These are phyloP conservation scores for Phytophthora capsici DNA, from an alignment of 352 stramenopile species.

Conservation along the genomic window DNA sequence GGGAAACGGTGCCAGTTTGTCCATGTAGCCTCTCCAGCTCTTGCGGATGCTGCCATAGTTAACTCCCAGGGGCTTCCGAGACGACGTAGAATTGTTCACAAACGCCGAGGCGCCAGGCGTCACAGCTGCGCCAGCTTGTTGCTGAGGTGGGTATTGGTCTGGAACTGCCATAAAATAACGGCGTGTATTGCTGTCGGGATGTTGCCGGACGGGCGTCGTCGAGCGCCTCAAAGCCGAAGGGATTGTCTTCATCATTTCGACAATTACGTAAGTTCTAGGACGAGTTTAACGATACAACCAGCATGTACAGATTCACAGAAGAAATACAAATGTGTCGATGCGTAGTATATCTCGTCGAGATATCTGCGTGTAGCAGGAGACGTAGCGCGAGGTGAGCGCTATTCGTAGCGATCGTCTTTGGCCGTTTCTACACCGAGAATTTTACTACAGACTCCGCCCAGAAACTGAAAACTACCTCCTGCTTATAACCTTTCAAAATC, in stretches of 20 bases:
- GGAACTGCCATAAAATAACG: conserved; percentile 13
- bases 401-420: conserved; percentile 19
- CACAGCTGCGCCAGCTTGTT: conserved; percentile 24
- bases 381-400: not conserved
- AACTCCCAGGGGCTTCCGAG: conserved; percentile 21
- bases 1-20: conserved; percentile 47
- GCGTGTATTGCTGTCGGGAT: conserved; percentile 1
- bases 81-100: conserved; percentile 14
- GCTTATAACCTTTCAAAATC: no score
- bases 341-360: not conserved
- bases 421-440: conserved; percentile 18
- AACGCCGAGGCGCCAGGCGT: conserved; percentile 32
- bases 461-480: no score
- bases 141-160: conserved; percentile 16
- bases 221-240: conserved; percentile 15
- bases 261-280: conserved; percentile 12
- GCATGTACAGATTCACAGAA: conserved; percentile 22
- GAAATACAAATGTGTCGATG: not conserved
- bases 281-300: not conserved
- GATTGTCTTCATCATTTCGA: conserved; percentile 21
- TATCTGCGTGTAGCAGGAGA: conserved; percentile 9
- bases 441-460: no score
- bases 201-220: conserved; percentile 5
- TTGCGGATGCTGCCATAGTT: conserved; percentile 66
- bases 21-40: conserved; percentile 58